Evolutionary conservation across 2,329 filamentous ascomycete species (phyloP), one percentile per base, ranked within the genome.

Genomic region (Teratosphaeriaceae sp.): DNA sequence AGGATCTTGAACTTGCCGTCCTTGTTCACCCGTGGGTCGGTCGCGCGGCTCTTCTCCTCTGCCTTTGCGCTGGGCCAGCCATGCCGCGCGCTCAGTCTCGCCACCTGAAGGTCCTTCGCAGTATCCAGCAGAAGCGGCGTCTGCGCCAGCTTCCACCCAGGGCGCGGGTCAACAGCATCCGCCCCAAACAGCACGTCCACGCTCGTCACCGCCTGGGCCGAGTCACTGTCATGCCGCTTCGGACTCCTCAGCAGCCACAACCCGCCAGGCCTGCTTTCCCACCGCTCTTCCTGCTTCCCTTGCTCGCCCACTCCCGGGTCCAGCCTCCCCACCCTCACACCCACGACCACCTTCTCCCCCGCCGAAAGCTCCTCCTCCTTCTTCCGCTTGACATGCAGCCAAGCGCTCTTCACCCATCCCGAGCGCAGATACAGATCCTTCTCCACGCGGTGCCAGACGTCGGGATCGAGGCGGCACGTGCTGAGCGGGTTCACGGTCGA

Each of bases 1-100:
- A 98, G 80, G 51, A 98, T 95, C 71, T 97, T 97, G 72, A 97
- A 97, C 55, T 84, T 88, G 22, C 90, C 92, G 61, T 92, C 88
- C 48, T 94, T 88, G 33, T 79, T 78, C 50, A 98, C 87, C 45
- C 85, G 79, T 9, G 84, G 85, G 29, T 79, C 71, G 1, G 85
- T 84, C 2, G 48, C 48, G 62, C 83, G 88, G 57, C 80, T 76
- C 26, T 74, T 84, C 3, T 49, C 48, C 62, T 83, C 88, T 57
- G 80, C 76, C 26, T 74, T 64, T 51, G 82, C 78, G 18, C 72
- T 69, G 18, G 78, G 78, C 40, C 74, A 71, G 2, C 92, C 90
- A 54, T 85, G 78, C 39, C 87, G 79, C 38, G 96, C 74, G 20
- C 80, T 94, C 43, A 98, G 64, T 47, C 89, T 82, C 18, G 86